These are phyloP conservation scores for Neurospora crassa DNA, from an alignment of 2,329 filamentous ascomycete genomes.

Conservation along the genomic window DNA sequence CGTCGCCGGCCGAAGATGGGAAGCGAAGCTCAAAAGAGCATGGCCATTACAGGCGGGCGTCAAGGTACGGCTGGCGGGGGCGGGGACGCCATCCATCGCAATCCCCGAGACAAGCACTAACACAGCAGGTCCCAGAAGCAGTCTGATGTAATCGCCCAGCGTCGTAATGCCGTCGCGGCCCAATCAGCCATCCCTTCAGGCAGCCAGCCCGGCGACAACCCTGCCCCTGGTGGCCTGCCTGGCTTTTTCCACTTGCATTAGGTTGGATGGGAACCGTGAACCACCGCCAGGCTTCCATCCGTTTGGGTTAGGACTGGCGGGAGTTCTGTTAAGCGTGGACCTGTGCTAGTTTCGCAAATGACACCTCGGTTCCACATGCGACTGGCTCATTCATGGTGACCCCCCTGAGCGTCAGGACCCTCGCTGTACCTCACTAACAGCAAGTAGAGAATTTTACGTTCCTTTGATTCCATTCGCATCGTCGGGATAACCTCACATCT, in stretches of 20 bases:
- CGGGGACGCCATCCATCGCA: constrained; percentile 4
- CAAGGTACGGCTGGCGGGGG: constrained; percentile 10
- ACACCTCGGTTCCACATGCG: neutral
- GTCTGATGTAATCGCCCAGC: constrained; percentile 18
- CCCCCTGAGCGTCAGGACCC: neutral
- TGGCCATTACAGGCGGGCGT: neutral
- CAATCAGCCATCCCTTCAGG: constrained; percentile 17
- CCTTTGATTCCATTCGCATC: constrained; percentile 9
- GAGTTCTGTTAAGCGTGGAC: neutral
- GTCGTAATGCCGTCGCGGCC: constrained; percentile 13
- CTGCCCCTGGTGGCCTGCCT: neutral
- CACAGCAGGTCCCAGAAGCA: constrained; percentile 8
- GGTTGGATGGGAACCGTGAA: neutral
- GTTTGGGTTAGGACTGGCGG: neutral
- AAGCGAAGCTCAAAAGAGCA: constrained; percentile 3
- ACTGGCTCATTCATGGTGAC: neutral
- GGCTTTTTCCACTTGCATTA: neutral
- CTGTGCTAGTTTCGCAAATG: neutral
- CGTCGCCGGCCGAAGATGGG: neutral
- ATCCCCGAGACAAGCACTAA: neutral
- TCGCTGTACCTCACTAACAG: constrained; percentile 11
- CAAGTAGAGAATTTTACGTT: constrained; percentile 9
- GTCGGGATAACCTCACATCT: constrained; percentile 14
- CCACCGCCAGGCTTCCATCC: neutral
- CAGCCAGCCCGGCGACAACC: constrained; percentile 4